These are phyloP conservation scores for Citrus mangshanensis DNA, from an alignment of 345 rosid species.

Conservation along the genomic window DNA sequence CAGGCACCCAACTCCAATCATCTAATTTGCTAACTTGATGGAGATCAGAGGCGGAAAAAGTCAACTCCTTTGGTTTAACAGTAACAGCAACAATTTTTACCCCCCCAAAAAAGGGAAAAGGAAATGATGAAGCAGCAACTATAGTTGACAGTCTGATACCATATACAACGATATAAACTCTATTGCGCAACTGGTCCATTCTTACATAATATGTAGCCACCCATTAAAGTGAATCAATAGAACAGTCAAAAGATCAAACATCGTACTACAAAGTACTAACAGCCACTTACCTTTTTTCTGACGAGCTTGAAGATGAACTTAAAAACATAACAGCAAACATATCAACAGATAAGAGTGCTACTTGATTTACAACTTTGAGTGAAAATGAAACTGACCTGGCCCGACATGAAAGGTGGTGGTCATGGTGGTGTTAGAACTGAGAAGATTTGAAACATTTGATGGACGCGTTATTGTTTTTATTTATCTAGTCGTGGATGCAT, in stretches of 20 bases:
- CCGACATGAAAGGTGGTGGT: no score
- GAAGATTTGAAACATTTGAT: background rate
- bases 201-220: background rate
- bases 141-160: background rate
- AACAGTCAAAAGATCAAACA: background rate
- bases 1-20: background rate
- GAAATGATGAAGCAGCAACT: background rate
- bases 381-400: no score
- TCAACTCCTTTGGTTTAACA: background rate
- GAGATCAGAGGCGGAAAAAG: background rate
- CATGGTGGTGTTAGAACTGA: background rate
- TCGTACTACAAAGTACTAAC: no score
- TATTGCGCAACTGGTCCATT: background rate
- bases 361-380: background rate
- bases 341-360: background rate
- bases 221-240: slow-evolving; percentile 1
- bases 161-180: background rate
- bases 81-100: background rate
- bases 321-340: background rate
- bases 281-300: background rate
- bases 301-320: background rate
- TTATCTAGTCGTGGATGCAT: background rate
- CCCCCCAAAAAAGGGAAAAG: background rate
- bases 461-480: background rate
- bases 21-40: background rate